Percentiles rank a stretch among this genome's conserved stretches.
These are phyloP conservation scores for Smithsoniella earleae DNA, from an alignment of 163 green algal species.

Conservation along the genomic window DNA sequence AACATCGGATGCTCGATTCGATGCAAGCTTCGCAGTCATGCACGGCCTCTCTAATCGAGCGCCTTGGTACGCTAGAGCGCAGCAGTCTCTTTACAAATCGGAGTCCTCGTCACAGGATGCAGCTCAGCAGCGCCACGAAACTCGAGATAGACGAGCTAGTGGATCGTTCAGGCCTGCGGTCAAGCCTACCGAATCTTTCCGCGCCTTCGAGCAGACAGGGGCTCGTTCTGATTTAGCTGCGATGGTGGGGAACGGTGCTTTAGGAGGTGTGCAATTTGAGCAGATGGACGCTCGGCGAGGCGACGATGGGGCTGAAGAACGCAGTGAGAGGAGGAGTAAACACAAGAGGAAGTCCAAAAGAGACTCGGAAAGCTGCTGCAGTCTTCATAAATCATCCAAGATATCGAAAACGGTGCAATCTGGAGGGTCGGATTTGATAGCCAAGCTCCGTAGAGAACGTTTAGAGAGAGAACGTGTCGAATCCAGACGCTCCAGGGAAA, in stretches of 20 bases:
- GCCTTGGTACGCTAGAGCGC: constrained; percentile 34
- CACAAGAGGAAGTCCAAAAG: background rate
- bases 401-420: background rate
- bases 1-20: constrained; percentile 64
- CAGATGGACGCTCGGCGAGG: background rate
- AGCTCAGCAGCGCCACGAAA: background rate
- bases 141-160: background rate
- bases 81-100: background rate
- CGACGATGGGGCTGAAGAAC: background rate
- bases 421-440: too few species aligned
- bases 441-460: background rate
- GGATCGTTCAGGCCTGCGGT: background rate
- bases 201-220: background rate
- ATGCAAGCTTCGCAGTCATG: constrained; percentile 59
- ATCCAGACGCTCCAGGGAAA: background rate
- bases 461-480: background rate
- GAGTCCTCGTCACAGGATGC: background rate
- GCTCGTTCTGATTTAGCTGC: background rate
- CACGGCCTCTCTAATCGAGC: constrained; percentile 44
- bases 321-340: background rate
- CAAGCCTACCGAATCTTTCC: too few species aligned
- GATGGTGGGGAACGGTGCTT: background rate
- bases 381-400: too few species aligned
- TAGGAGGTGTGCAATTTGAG: background rate
- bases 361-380: background rate